These are phyloP conservation scores for Gymnopus androsaceus DNA, from an alignment of 1,284 basidiomycete genomes.

Conservation along the genomic window DNA sequence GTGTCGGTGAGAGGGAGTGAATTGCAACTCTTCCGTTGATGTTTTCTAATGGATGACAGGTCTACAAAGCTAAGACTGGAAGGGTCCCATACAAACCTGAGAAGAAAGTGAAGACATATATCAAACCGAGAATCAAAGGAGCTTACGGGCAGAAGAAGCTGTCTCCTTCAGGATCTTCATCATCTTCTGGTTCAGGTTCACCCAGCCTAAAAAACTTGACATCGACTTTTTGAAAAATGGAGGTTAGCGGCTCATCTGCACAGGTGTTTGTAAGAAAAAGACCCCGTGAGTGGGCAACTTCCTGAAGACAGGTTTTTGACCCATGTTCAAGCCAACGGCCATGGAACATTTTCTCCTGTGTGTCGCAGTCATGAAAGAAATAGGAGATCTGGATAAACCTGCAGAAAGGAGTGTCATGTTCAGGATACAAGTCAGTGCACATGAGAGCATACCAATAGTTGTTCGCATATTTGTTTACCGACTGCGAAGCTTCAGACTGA, in stretches of 20 bases:
- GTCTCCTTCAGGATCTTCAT: conserved; percentile 39
- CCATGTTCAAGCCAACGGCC: conserved; percentile 68
- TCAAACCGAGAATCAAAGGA: conserved; percentile 10
- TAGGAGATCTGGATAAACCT: conserved; percentile 70
- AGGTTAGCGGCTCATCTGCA: conserved; percentile 48
- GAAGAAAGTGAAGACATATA: conserved; percentile 8
- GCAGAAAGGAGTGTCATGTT: background rate
- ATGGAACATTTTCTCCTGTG: conserved; percentile 47
- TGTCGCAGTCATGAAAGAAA: conserved; percentile 47
- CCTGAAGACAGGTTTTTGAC: conserved; percentile 63
- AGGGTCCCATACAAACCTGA: conserved; percentile 46
- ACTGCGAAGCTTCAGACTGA: background rate
- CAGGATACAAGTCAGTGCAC: background rate
- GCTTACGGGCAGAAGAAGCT: conserved; percentile 57
- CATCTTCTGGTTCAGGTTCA: conserved; percentile 46
- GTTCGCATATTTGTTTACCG: conserved; percentile 31
- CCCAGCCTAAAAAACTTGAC: conserved; percentile 42
- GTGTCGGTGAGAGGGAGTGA: conserved; percentile 34
- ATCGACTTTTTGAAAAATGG: conserved; percentile 58
- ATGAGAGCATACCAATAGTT: conserved; percentile 48
- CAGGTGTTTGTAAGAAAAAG: conserved; percentile 58
- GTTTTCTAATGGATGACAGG: conserved; percentile 36
- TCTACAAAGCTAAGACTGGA: conserved; percentile 42
- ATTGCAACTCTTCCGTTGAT: conserved; percentile 31
- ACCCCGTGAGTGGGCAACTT: conserved; percentile 59